Percentiles rank a stretch among this genome's conserved stretches.
These are phyloP conservation scores for Blastomyces parvus DNA, from an alignment of 2,329 filamentous ascomycete species.

Conservation along the genomic window DNA sequence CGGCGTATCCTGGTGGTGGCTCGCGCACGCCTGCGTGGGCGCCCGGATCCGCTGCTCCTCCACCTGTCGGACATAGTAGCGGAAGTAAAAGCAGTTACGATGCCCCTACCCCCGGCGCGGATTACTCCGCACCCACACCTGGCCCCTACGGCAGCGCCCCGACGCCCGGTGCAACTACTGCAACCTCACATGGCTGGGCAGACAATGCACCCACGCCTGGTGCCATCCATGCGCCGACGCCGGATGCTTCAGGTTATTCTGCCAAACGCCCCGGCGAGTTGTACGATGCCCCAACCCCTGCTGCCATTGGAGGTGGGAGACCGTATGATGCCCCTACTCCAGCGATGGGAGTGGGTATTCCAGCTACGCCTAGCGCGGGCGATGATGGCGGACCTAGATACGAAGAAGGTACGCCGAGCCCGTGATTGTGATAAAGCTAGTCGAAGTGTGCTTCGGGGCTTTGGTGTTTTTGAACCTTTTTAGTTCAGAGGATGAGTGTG, in stretches of 20 bases:
- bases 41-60: constrained; percentile 23
- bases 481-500: neutral
- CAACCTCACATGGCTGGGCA: constrained; percentile 40
- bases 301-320: constrained; percentile 23
- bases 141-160: constrained; percentile 49
- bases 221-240: constrained; percentile 38
- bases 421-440: constrained; percentile 17
- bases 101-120: constrained; percentile 61
- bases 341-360: constrained; percentile 27
- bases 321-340: constrained; percentile 43
- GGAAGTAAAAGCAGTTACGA: constrained; percentile 47
- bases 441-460: neutral
- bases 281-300: constrained; percentile 34
- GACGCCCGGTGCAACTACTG: constrained; percentile 58
- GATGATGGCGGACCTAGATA: constrained; percentile 37
- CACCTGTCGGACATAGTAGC: constrained; percentile 22
- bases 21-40: constrained; percentile 40
- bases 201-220: constrained; percentile 39
- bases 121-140: constrained; percentile 58
- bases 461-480: neutral
- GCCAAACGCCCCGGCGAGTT: constrained; percentile 18
- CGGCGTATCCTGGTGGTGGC: constrained; percentile 43
- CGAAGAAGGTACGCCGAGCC: constrained; percentile 37
- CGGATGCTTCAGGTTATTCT: constrained; percentile 20
- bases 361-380: constrained; percentile 31